phyloP scores from a whole-genome alignment of 495 filamentous ascomycete genomes.

The Talaromyces proteolyticus region DNA sequence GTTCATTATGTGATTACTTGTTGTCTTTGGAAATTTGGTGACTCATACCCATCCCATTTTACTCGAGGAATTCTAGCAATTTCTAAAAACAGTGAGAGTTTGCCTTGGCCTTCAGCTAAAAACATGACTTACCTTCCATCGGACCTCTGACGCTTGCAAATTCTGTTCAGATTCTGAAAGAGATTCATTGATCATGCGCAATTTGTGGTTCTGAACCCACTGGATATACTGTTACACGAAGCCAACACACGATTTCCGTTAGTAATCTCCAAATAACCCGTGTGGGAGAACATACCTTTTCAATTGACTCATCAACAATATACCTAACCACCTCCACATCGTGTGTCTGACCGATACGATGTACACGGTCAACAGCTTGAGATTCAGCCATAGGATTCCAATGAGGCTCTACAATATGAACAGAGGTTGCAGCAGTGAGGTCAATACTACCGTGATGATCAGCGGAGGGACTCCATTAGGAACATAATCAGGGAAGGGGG shows the following conservation, averaged over 20 bases:
- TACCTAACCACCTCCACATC: conserved; percentile 19
- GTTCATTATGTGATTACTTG: too few relatives aligned
- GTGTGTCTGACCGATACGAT: conserved; percentile 21
- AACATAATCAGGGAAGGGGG: too few relatives aligned
- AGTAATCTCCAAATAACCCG: neutral
- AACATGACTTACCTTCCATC: neutral
- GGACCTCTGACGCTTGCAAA: neutral
- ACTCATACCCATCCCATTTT: neutral
- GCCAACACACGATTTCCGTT: neutral
- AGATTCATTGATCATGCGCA: neutral
- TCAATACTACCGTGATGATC: too few relatives aligned
- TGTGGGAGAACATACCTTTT: conserved; percentile 12
- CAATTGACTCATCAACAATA: conserved; percentile 18
- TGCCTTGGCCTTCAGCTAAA: neutral
- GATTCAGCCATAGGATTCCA: conserved; percentile 26
- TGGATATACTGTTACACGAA: neutral
- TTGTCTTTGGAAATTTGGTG: too few relatives aligned
- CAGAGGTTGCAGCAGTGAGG: conserved; percentile 16
- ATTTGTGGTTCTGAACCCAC: neutral
- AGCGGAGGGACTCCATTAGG: too few relatives aligned
- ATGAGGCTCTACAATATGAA: conserved; percentile 21
- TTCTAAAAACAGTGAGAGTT: neutral
- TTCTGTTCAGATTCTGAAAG: neutral
- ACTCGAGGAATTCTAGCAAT: neutral
- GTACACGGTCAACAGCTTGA: conserved; percentile 22